Percentiles rank a stretch among this genome's conserved stretches.
phyloP scores from a whole-genome alignment of 148 eudicot genomes.

The Beta vulgaris region DNA sequence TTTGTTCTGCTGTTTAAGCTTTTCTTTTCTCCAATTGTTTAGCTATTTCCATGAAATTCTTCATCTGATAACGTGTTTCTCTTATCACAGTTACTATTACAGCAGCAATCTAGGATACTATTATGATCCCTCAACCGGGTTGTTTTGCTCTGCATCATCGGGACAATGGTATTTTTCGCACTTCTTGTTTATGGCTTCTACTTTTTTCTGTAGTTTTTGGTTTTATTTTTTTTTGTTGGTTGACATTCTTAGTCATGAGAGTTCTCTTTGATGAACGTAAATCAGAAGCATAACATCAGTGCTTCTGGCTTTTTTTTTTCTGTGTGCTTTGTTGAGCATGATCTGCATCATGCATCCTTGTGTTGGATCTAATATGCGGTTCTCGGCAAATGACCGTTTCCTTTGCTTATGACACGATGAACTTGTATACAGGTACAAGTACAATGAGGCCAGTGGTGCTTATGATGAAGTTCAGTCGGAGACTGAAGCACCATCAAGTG shows the following conservation, averaged over 20 bases:
- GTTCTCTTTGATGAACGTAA: neutral
- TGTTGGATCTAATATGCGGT: no score
- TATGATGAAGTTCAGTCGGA: slow-evolving; percentile 54
- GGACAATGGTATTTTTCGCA: slow-evolving; percentile 64
- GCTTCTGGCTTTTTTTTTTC: neutral
- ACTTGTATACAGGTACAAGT: slow-evolving; percentile 58
- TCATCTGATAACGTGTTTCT: neutral
- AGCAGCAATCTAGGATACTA: slow-evolving; percentile 87
- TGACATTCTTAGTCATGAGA: neutral
- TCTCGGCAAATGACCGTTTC: neutral
- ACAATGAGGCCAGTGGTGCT: slow-evolving; percentile 53
- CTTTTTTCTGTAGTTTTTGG: neutral
- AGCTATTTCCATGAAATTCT: neutral
- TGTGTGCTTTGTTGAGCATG: neutral
- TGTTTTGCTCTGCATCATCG: slow-evolving; percentile 68
- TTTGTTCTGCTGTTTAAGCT: neutral
- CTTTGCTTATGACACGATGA: neutral
- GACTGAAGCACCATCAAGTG: slow-evolving; percentile 35
- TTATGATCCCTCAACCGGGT: slow-evolving; percentile 75
- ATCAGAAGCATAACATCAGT: neutral
- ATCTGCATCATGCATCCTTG: no score
- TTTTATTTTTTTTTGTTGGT: neutral
- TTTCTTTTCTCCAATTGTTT: neutral
- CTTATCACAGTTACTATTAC: slow-evolving; percentile 76
- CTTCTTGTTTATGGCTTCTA: neutral